Conservation (phyloP, 257 asterid genomes). For the Solanum bukasovii region DNA sequence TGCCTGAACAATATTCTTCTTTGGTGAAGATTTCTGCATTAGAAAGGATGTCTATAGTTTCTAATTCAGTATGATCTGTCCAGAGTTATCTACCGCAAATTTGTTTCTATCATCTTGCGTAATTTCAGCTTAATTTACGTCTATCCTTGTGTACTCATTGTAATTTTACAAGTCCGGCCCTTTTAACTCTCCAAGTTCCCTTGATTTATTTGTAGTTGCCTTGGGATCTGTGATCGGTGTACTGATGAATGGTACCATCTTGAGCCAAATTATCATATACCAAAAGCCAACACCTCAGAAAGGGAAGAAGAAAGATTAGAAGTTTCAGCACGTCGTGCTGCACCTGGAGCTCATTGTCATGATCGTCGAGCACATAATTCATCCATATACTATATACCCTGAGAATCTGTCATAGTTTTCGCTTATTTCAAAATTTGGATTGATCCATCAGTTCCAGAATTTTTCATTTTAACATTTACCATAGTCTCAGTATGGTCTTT, state of each 20-base stretch:
- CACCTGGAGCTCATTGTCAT: not conserved
- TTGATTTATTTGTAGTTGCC: slow-evolving; percentile 40
- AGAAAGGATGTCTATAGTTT: not conserved
- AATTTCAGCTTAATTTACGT: not conserved
- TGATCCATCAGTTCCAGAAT: not conserved
- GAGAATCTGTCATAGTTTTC: not conserved
- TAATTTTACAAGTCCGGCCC: not conserved
- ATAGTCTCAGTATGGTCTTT: not conserved
- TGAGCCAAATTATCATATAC: slow-evolving; percentile 69
- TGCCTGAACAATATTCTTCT: not conserved
- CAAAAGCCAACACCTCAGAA: slow-evolving; percentile 50
- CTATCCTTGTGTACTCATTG: not conserved
- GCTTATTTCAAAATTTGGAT: not conserved
- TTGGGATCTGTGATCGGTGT: slow-evolving; percentile 75
- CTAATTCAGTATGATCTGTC: not conserved
- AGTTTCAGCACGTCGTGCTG: not conserved
- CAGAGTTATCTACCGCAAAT: not conserved
- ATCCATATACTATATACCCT: not conserved
- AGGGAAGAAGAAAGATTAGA: slow-evolving; percentile 67
- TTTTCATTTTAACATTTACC: not conserved
- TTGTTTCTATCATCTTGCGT: not conserved
- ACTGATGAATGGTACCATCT: slow-evolving; percentile 73
- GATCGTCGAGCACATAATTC: not conserved
- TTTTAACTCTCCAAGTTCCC: not conserved
- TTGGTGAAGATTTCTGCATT: not conserved